These are phyloP conservation scores for Tephrocybe sp. DNA, from an alignment of 768 basidiomycete species.

Conservation along the genomic window DNA sequence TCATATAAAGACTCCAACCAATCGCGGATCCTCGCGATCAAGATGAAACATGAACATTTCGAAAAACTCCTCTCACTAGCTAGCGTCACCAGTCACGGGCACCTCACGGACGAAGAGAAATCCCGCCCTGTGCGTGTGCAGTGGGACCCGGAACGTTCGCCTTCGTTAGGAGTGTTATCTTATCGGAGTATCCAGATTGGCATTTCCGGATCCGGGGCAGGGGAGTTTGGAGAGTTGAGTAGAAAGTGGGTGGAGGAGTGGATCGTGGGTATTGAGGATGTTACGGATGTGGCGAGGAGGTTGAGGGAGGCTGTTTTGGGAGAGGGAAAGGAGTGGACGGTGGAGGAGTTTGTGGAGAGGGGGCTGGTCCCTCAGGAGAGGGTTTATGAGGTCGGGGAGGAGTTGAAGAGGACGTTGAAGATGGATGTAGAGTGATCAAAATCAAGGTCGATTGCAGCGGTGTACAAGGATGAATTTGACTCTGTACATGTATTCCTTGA, in stretches of 20 bases:
- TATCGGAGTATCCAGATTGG: slow-evolving; percentile 17
- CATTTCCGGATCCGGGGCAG: slow-evolving; percentile 8
- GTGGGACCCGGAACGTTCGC: slow-evolving; percentile 16
- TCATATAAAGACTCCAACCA: slow-evolving; percentile 13
- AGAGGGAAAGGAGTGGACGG: not conserved
- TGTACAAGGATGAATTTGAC: not conserved
- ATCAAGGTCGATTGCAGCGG: too few species aligned
- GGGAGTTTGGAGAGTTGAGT: too few species aligned
- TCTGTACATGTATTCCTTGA: not conserved
- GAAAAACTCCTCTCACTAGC: slow-evolving; percentile 7
- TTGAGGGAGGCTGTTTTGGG: slow-evolving; percentile 7
- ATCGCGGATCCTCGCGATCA: slow-evolving; percentile 15
- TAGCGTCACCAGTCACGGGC: slow-evolving; percentile 9
- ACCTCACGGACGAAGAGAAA: slow-evolving; percentile 10
- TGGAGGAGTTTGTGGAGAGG: slow-evolving; percentile 6
- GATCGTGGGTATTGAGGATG: slow-evolving; percentile 18
- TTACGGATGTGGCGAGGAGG: slow-evolving; percentile 9
- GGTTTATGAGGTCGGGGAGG: slow-evolving; percentile 8
- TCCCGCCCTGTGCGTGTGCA: slow-evolving; percentile 13
- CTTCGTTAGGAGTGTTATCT: slow-evolving; percentile 7
- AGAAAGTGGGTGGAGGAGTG: slow-evolving; percentile 14
- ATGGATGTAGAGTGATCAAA: slow-evolving; percentile 3
- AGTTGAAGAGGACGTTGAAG: slow-evolving; percentile 5
- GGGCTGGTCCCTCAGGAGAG: slow-evolving; percentile 9
- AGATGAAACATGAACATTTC: slow-evolving; percentile 17